Evolutionary conservation across 495 filamentous ascomycete genomes (phyloP).

Genomic region (Lepidopterella palustris): DNA sequence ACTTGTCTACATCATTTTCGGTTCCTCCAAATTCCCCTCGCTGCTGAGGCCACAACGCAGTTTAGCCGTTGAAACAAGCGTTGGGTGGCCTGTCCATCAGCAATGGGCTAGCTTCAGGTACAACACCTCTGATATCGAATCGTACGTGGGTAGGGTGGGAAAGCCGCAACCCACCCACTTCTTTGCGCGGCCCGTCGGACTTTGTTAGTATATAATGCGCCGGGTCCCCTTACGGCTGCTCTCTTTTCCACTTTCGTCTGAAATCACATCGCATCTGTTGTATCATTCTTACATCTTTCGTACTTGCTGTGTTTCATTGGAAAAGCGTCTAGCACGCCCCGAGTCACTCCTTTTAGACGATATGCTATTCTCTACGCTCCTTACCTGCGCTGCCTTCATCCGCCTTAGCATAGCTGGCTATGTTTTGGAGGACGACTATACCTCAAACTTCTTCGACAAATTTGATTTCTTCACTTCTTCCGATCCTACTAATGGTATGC

Average conservation of each 20-base stretch:
- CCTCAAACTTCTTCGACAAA: slow-evolving; percentile 46
- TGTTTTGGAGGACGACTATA: slow-evolving; percentile 43
- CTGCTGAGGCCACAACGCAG: background rate
- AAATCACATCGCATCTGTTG: background rate
- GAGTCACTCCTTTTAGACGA: slow-evolving; percentile 30
- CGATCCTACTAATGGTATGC: slow-evolving; percentile 35
- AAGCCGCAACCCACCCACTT: background rate
- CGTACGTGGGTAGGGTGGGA: background rate
- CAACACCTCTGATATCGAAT: slow-evolving; percentile 16
- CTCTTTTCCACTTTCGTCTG: background rate
- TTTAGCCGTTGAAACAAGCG: slow-evolving; percentile 20
- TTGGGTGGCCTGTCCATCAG: slow-evolving; percentile 15
- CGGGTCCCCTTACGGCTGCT: background rate
- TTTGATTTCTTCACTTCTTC: slow-evolving; percentile 45
- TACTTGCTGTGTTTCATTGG: background rate
- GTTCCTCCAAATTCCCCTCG: background rate
- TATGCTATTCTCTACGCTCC: slow-evolving; percentile 43
- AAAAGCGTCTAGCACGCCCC: slow-evolving; percentile 1
- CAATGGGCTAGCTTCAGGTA: slow-evolving; percentile 14
- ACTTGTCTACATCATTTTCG: background rate
- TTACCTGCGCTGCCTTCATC: slow-evolving; percentile 40
- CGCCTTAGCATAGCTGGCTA: slow-evolving; percentile 44
- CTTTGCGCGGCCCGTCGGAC: background rate
- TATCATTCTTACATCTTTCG: background rate
- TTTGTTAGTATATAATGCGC: background rate